Percentiles rank a stretch among this genome's conserved stretches.
phyloP scores from a whole-genome alignment of 176 grass and related monocot species.

The Musa acuminata region DNA sequence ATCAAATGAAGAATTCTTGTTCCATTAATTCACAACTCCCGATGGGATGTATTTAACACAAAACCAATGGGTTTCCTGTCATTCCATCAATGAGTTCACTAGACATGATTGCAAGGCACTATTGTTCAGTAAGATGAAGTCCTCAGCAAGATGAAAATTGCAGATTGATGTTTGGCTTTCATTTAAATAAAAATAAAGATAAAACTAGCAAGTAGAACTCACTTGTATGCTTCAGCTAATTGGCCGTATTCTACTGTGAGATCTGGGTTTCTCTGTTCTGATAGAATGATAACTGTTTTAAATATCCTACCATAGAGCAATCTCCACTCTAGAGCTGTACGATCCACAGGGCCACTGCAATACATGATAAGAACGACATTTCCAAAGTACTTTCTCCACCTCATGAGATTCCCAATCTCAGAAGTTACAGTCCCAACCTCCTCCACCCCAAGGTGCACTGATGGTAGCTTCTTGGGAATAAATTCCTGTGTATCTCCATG shows the following conservation, averaged over 20 bases:
- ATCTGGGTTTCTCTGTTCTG: conserved; percentile 56
- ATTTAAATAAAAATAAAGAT: not conserved
- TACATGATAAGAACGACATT: conserved; percentile 92
- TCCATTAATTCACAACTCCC: too few relatives aligned
- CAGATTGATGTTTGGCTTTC: not conserved
- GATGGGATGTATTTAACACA: too few relatives aligned
- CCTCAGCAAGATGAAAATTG: too few relatives aligned
- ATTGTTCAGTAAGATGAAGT: too few relatives aligned
- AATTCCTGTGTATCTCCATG: conserved; percentile 92
- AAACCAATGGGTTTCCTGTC: too few relatives aligned
- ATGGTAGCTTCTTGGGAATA: conserved; percentile 84
- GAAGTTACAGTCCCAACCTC: conserved; percentile 81
- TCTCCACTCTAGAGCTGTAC: conserved; percentile 78
- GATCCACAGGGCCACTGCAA: conserved; percentile 64
- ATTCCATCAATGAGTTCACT: too few relatives aligned
- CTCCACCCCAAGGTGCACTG: conserved; percentile 86
- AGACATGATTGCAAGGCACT: too few relatives aligned
- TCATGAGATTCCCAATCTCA: conserved; percentile 93
- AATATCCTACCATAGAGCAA: conserved; percentile 94
- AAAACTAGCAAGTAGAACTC: conserved; percentile 18
- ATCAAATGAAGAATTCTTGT: too few relatives aligned
- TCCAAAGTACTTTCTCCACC: conserved; percentile 92
- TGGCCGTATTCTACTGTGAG: conserved; percentile 54
- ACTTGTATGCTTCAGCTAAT: conserved; percentile 76
- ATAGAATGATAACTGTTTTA: conserved; percentile 86